These are phyloP conservation scores for Emmonsiellopsis sp. DNA, from an alignment of 2,329 filamentous ascomycete species.

Conservation along the genomic window DNA sequence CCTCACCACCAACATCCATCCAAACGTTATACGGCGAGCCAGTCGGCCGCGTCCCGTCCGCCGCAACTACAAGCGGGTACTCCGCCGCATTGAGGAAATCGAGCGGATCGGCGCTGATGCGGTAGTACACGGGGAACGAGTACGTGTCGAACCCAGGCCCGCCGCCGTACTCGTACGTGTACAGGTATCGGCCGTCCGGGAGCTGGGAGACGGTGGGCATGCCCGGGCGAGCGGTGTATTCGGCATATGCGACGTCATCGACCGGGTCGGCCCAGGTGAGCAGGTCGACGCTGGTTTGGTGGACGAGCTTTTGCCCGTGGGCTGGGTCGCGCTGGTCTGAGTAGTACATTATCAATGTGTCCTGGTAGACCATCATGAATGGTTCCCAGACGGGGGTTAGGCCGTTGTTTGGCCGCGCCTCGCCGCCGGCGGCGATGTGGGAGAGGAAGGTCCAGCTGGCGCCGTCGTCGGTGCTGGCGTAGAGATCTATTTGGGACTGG, in stretches of 20 bases:
- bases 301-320: constrained; percentile 59
- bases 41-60: constrained; percentile 33
- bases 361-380: constrained; percentile 51
- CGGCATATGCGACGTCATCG: constrained; percentile 48
- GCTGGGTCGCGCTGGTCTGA: constrained; percentile 58
- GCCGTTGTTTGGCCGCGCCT: constrained; percentile 53
- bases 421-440: constrained; percentile 55
- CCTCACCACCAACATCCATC: constrained; percentile 35
- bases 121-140: constrained; percentile 45
- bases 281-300: constrained; percentile 53
- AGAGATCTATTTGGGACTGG: constrained; percentile 59
- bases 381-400: constrained; percentile 65
- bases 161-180: constrained; percentile 55
- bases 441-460: constrained; percentile 58
- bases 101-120: constrained; percentile 38
- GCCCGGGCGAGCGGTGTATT: constrained; percentile 55
- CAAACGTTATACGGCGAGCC: constrained; percentile 45
- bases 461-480: constrained; percentile 54
- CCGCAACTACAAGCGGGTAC: constrained; percentile 33
- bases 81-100: constrained; percentile 35
- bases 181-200: constrained; percentile 52
- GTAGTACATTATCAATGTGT: constrained; percentile 57
- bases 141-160: constrained; percentile 20
- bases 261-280: constrained; percentile 50
- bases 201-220: constrained; percentile 56